Conservation (phyloP, 2,329 filamentous ascomycete genomes). For the Xylaria arbuscula region DNA sequence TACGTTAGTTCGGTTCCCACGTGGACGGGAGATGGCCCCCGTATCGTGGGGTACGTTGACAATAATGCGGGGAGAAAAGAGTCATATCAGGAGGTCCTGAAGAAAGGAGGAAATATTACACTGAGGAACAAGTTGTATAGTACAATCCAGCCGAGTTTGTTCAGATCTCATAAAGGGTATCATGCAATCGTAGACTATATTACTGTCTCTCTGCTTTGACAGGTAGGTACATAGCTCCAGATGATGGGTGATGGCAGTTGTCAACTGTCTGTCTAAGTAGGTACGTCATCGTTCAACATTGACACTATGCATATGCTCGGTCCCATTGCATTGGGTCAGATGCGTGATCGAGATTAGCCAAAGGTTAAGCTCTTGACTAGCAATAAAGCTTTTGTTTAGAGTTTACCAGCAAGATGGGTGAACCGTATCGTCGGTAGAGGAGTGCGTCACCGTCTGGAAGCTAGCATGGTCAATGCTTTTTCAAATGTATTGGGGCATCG, state of each 20-base stretch:
- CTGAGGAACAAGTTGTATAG: neutral
- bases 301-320: neutral
- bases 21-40: neutral
- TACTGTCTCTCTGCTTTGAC: no score
- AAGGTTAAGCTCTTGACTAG: neutral
- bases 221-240: no score
- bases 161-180: no score
- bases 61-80: constrained; percentile 26
- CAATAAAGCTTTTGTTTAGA: neutral
- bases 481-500: neutral
- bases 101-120: neutral
- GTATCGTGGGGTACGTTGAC: constrained; percentile 28
- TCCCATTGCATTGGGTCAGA: neutral
- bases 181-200: no score
- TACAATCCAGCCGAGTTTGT: no score
- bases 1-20: constrained; percentile 2
- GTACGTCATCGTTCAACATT: no score
- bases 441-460: neutral
- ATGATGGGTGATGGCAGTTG: neutral
- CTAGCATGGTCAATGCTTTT: neutral
- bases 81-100: constrained; percentile 2
- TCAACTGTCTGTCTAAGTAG: neutral
- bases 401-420: neutral
- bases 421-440: neutral
- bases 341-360: neutral